These are phyloP conservation scores for Xylariaceae sp. DNA, from an alignment of 2,329 filamentous ascomycete species.

Conservation along the genomic window DNA sequence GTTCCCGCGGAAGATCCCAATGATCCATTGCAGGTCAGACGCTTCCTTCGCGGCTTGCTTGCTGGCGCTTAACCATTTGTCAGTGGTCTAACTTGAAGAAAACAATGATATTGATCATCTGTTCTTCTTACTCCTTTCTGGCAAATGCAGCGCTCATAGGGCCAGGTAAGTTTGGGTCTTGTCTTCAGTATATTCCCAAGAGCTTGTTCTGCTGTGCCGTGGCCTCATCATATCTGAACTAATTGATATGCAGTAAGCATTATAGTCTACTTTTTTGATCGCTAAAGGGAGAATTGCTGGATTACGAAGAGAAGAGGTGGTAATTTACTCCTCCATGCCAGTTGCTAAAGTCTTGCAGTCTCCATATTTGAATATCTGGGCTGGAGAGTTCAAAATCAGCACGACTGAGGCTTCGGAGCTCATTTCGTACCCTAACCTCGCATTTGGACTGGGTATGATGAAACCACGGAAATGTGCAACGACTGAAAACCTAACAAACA, in stretches of 20 bases:
- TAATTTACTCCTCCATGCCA: no score
- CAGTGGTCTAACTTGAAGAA: slow-evolving; percentile 58
- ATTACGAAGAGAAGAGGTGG: no score
- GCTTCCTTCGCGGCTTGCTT: neutral
- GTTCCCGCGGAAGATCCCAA: slow-evolving; percentile 31
- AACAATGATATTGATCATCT: slow-evolving; percentile 54
- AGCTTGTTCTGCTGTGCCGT: no score
- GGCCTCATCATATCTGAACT: no score
- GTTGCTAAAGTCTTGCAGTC: slow-evolving; percentile 26
- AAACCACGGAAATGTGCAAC: neutral
- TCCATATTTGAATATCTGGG: slow-evolving; percentile 56
- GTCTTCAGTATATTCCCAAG: no score
- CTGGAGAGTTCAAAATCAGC: slow-evolving; percentile 50
- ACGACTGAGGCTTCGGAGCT: slow-evolving; percentile 52
- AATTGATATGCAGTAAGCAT: no score
- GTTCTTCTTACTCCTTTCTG: slow-evolving; percentile 57
- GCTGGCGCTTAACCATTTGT: slow-evolving; percentile 10
- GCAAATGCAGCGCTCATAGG: slow-evolving; percentile 57
- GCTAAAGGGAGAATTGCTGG: no score
- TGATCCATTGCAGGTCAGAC: slow-evolving; percentile 28
- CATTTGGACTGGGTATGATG: slow-evolving; percentile 51
- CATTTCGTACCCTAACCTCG: slow-evolving; percentile 59
- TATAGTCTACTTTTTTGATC: no score
- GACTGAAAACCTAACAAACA: slow-evolving; percentile 10
- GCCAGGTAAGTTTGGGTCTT: slow-evolving; percentile 29